phyloP scores from a whole-genome alignment of 139 green algal species.

The Diplosphaera chodatii region DNA sequence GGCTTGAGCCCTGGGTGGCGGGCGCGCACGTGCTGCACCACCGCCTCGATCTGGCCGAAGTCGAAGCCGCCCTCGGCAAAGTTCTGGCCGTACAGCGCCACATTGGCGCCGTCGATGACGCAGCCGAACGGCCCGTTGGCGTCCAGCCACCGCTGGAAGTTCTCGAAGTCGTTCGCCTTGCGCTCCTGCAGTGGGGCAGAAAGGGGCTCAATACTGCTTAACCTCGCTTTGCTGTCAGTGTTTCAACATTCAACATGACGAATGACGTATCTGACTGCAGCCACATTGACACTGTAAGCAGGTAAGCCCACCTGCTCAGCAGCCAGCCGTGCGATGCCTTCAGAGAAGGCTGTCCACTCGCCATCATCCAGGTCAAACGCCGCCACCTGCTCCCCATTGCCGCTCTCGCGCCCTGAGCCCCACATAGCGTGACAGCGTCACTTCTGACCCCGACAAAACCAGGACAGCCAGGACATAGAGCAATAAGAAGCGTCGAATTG shows the following conservation, averaged over 20 bases:
- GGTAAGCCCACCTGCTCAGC: conserved; percentile 12
- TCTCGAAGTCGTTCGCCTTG: conserved; percentile 44
- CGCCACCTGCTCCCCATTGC: conserved; percentile 23
- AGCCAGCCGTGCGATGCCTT: conserved; percentile 47
- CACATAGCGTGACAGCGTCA: too few species aligned
- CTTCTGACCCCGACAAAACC: too few species aligned
- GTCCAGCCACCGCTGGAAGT: conserved; percentile 48
- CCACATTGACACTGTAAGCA: too few species aligned
- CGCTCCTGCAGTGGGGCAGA: conserved; percentile 8
- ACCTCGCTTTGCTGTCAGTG: too few species aligned
- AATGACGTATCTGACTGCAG: too few species aligned
- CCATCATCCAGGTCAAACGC: conserved; percentile 48
- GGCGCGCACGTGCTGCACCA: conserved; percentile 23
- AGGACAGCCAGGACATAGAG: too few species aligned
- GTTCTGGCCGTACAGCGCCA: conserved; percentile 81
- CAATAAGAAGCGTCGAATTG: too few species aligned
- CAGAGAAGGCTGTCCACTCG: conserved; percentile 55
- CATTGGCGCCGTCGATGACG: conserved; percentile 81
- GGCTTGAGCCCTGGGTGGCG: conserved; percentile 30
- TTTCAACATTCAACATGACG: too few species aligned
- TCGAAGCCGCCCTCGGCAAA: conserved; percentile 59
- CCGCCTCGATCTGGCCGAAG: conserved; percentile 59
- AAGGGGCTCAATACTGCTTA: too few species aligned
- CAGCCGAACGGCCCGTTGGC: conserved; percentile 60
- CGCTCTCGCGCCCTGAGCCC: not conserved